Evolutionary conservation across 2,329 filamentous ascomycete species (phyloP).

Genomic region (Coniochaeta sp.): DNA sequence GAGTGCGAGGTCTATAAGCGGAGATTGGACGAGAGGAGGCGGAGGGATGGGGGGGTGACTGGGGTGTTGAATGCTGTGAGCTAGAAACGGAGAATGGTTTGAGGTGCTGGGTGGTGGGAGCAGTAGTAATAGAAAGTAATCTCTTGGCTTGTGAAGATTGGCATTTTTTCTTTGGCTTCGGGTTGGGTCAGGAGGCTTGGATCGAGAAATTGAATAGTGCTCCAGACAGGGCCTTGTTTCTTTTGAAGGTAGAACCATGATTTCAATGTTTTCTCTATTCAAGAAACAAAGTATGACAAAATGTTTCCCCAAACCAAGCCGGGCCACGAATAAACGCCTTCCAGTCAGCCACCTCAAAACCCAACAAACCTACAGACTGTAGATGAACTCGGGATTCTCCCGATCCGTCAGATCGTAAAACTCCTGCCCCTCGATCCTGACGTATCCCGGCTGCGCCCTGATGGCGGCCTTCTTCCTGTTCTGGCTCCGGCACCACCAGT

Average conservation of each 20-base stretch:
- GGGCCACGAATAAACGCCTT: no score
- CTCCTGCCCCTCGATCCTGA: constrained; percentile 58
- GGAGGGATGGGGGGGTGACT: not conserved
- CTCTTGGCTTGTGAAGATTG: not conserved
- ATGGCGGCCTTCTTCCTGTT: constrained; percentile 51
- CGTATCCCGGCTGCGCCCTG: constrained; percentile 46
- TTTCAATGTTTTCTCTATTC: not conserved
- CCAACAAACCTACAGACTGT: constrained; percentile 35
- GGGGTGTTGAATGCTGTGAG: not conserved
- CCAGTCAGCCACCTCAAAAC: not conserved
- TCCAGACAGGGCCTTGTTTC: not conserved
- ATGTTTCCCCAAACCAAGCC: no score
- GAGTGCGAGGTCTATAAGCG: not conserved
- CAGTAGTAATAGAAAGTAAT: not conserved
- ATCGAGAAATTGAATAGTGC: not conserved
- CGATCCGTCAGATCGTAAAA: constrained; percentile 59
- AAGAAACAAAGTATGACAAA: not conserved
- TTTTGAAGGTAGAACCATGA: not conserved
- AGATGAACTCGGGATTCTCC: constrained; percentile 59
- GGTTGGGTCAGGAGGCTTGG: not conserved
- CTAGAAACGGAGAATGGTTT: not conserved
- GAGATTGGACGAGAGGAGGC: not conserved
- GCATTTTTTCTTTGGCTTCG: not conserved
- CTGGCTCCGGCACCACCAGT: constrained; percentile 50
- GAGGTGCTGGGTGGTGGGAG: not conserved